Conservation (phyloP, 345 rosid genomes). For the Populus tremula region DNA sequence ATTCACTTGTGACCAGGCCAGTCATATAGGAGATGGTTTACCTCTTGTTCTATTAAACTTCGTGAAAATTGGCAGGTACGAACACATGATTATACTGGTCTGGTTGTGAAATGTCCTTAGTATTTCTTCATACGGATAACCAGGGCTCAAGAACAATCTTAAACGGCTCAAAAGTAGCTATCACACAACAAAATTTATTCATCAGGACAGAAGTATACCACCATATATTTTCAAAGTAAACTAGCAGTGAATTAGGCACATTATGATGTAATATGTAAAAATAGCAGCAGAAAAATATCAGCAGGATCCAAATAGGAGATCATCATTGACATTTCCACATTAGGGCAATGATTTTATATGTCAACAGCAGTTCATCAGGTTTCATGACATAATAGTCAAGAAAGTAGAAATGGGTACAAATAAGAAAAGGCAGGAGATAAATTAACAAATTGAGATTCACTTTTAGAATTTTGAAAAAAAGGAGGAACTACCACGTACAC, state of each 20-base stretch:
- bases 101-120: slow-evolving; percentile 84
- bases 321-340: background rate
- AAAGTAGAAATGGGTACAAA: background rate
- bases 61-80: slow-evolving; percentile 61
- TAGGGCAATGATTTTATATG: background rate
- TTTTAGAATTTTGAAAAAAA: background rate
- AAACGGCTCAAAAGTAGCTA: slow-evolving; percentile 78
- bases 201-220: background rate
- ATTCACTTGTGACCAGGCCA: background rate
- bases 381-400: background rate
- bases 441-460: background rate
- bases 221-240: background rate
- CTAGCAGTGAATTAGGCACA: background rate
- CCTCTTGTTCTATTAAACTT: slow-evolving; percentile 74
- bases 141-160: slow-evolving; percentile 86
- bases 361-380: background rate
- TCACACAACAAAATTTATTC: slow-evolving; percentile 7
- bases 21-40: slow-evolving; percentile 19
- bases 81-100: slow-evolving; percentile 81
- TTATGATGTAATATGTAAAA: background rate
- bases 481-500: background rate
- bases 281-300: background rate
- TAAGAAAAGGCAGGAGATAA: background rate
- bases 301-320: background rate
- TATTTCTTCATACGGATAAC: slow-evolving; percentile 91